These are phyloP conservation scores for Backusella circina DNA, from an alignment of 192 early-diverging fungal genomes.

Conservation along the genomic window DNA sequence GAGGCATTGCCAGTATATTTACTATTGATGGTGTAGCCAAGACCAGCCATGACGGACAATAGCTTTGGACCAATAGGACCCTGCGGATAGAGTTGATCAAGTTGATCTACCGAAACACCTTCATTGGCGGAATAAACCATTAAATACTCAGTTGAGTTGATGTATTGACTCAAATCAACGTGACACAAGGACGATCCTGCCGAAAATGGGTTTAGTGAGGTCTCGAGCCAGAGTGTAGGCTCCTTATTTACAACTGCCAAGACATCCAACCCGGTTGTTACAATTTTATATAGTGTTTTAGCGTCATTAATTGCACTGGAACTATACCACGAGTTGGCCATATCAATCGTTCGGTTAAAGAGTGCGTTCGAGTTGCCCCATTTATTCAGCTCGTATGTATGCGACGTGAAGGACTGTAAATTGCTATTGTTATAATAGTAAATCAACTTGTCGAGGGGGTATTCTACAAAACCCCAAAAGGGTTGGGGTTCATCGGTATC, in stretches of 20 bases:
- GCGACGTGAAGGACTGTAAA: slow-evolving; percentile 3
- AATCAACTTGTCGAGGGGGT: slow-evolving; percentile 23
- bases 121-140: slow-evolving; percentile 37
- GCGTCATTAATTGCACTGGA: not conserved
- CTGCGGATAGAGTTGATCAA: slow-evolving; percentile 2
- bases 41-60: slow-evolving; percentile 6
- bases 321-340: slow-evolving; percentile 21
- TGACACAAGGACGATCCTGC: slow-evolving; percentile 40
- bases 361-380: slow-evolving; percentile 21
- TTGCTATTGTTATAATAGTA: too few relatives aligned
- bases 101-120: slow-evolving; percentile 23
- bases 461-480: slow-evolving; percentile 36
- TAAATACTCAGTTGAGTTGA: slow-evolving; percentile 35
- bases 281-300: slow-evolving; percentile 10
- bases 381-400: slow-evolving; percentile 8
- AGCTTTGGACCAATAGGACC: slow-evolving; percentile 40
- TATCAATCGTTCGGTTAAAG: slow-evolving; percentile 14
- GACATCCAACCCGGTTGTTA: not conserved
- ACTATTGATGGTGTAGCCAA: slow-evolving; percentile 21
- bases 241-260: not conserved
- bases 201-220: slow-evolving; percentile 30
- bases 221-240: slow-evolving; percentile 27
- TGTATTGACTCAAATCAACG: slow-evolving; percentile 32
- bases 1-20: not conserved
- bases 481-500: slow-evolving; percentile 15